Evolutionary conservation across 1,284 basidiomycete species (phyloP).

Genomic region (Ceratobasidium sp.): DNA sequence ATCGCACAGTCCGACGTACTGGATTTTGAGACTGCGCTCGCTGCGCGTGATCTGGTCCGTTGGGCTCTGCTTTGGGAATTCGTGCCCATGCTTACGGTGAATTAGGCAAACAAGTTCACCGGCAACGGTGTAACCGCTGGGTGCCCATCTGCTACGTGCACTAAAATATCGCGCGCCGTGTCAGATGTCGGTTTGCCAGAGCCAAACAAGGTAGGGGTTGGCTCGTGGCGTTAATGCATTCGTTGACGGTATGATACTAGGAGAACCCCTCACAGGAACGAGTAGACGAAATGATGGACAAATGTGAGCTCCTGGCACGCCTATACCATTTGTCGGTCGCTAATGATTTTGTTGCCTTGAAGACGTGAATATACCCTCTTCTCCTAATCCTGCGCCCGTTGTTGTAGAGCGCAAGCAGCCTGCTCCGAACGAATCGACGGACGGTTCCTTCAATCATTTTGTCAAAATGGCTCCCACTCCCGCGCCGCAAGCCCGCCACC

Average conservation of each 20-base stretch:
- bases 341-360: neutral
- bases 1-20: constrained; percentile 22
- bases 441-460: neutral
- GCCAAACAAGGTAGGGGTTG: neutral
- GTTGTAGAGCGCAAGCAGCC: neutral
- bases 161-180: constrained; percentile 21
- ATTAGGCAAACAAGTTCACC: constrained; percentile 2
- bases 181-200: constrained; percentile 16
- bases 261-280: neutral
- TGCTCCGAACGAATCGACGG: neutral
- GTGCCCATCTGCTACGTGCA: neutral
- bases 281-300: constrained; percentile 27
- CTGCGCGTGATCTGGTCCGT: constrained; percentile 35
- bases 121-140: constrained; percentile 1
- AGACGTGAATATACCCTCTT: constrained; percentile 34
- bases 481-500: neutral
- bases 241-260: no score
- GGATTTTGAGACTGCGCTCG: constrained; percentile 28
- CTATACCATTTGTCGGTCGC: neutral
- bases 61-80: neutral
- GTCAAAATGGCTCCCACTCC: neutral
- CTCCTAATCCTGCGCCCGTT: neutral
- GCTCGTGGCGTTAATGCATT: neutral
- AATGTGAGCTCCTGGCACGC: constrained; percentile 2
- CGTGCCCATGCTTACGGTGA: neutral